Base-by-base conservation (phyloP, 1,284 basidiomycete genomes). In the Stygiomarasmius scandens region DNA sequence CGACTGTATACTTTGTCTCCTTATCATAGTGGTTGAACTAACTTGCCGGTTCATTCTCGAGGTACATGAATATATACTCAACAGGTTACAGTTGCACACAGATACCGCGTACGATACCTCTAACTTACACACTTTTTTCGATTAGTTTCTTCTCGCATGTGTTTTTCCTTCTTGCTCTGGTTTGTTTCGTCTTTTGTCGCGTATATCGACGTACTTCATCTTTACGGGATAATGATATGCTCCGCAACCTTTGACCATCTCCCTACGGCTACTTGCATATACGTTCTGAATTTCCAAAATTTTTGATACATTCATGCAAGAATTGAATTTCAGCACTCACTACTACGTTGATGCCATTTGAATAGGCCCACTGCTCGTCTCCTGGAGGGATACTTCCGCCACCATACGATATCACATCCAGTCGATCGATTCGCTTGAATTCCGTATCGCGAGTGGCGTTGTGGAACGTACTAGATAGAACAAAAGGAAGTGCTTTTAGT, bases 221-320 rank as follows among this genome's bases (percentile, higher is more conserved):
- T 71, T 8, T 70, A 69, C 47, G 64, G 62, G 2, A 38, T 71
- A 14, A 36, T 59, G 9, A 3, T 71, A 61, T 48, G 52, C 69
- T 9, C 69, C 69, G 2, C 66, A 73, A 49, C 58, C 69, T 3
- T 68, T 71, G 51, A 68, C 63, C 51, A 52, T 61, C 16, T 54
- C 56, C 62, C 51, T 25, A 53, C 55, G 38, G 58, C 45, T 9
- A 56, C 56, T 41, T 58, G 65, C 49, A 56, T 65, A n/a, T n/a
- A n/a, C 12, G 20, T 52, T 52, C 50, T 52, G 22, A 19, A 41
- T 3, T 38, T 22, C 34, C 3, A 11, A 34, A 32, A 6, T 12
- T 6, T 32, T 5, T 36, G 2, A 22, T 14, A 4, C 6, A 41
- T 4, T 23, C 16, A 52, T 25, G 10, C 1, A 16, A 19, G 9